Evolutionary conservation across 768 basidiomycete species (phyloP), one percentile per base, ranked within the genome.

Genomic region (Candolleomyces eurysporus): DNA sequence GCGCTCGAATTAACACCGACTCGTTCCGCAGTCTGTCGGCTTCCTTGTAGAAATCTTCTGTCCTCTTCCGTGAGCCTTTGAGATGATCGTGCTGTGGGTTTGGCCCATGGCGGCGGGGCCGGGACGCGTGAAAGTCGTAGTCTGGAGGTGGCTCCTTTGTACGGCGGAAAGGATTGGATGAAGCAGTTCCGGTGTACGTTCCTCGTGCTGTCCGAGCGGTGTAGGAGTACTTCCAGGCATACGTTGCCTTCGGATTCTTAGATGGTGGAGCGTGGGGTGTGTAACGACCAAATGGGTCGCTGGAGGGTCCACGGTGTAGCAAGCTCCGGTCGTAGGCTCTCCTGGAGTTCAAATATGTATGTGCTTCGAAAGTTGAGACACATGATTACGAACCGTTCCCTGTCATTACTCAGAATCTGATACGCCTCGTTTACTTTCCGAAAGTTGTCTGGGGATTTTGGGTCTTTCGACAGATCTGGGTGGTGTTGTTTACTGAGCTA

Each of bases 401-500:
- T 71, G 64, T 82, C 81, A 60, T 82, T 76, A 46, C 71, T 73
- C 17, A 83, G 67, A 0, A 82, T 67, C 2, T 79, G 64, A 63
- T 83, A 83, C 0, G 81, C 82, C 61, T 80, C 79, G 50, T 74
- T 78, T 7, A 77, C 75, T 30, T 75, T 74, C 13, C 69, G 65
- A 60, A 79, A 83, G 5, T 77, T 61, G 8, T 75, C 71, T 42
- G 68, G 71, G 4, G 80, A 79, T 30, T 68, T 66, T 4, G 76
- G 75, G 51, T 81, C 78, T 13, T 78, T 73, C 4, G 81, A 76
- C 22, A 83, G 72, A 61, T 83, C 82, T 1, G 82, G 82, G 64
- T 83, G 82, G 60, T 82, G 79, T 60, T 68, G 67, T 66, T 80
- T 82, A 71, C 80, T 81, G 61, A 81, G 64, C 78, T 80, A 60